Evolutionary conservation across 2,329 filamentous ascomycete species (phyloP).

Genomic region (Ascochyta fabae): DNA sequence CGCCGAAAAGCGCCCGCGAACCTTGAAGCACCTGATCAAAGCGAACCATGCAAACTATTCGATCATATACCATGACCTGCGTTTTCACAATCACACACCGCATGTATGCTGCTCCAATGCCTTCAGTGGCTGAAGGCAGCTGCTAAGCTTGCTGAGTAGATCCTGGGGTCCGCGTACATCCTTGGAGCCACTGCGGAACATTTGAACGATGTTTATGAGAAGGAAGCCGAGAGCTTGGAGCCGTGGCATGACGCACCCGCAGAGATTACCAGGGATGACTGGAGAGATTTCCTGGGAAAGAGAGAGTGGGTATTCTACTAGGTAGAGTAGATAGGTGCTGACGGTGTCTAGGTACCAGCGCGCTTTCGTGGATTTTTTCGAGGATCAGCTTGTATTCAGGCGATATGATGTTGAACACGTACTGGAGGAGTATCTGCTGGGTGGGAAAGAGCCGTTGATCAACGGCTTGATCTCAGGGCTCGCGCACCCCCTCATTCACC

Average conservation of each 20-base stretch:
- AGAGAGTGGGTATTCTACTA: conserved; percentile 57
- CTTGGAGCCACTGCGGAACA: conserved; percentile 77
- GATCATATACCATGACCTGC: conserved; percentile 76
- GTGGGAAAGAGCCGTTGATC: conserved; percentile 76
- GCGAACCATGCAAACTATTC: conserved; percentile 92
- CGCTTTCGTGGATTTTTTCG: conserved; percentile 93
- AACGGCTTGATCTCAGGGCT: conserved; percentile 81
- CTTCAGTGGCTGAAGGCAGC: conserved; percentile 26
- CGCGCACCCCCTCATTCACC: conserved; percentile 89
- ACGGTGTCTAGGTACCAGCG: conserved; percentile 71
- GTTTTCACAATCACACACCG: conserved; percentile 82
- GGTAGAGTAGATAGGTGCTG: conserved; percentile 9
- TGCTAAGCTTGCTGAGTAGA: conserved; percentile 53
- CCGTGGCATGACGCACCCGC: conserved; percentile 83
- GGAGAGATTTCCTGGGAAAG: conserved; percentile 83
- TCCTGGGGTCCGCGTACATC: conserved; percentile 84
- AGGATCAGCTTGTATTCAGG: conserved; percentile 80
- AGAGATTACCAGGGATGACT: conserved; percentile 83
- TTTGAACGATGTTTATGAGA: conserved; percentile 81
- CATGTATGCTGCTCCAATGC: conserved; percentile 61
- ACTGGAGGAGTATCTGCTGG: conserved; percentile 76
- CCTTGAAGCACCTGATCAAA: conserved; percentile 87
- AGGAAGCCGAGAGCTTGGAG: conserved; percentile 73
- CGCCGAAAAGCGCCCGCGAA: conserved; percentile 78
- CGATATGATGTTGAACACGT: conserved; percentile 86